These are phyloP conservation scores for Oryza coarctata DNA, from an alignment of 176 grass and related monocot species.

Conservation along the genomic window DNA sequence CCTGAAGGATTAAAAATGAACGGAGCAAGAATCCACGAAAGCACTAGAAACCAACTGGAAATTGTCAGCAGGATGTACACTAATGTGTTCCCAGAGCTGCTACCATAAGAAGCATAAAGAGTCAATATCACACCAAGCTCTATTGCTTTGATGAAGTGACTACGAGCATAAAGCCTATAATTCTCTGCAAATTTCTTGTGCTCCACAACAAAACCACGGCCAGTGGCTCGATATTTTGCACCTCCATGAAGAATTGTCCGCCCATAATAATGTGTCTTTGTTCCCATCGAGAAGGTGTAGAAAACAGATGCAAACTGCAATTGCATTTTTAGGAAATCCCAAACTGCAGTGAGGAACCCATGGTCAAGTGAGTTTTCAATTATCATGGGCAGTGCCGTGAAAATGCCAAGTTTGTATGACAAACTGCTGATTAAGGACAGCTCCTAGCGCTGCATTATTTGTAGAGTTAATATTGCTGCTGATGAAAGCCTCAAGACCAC, in stretches of 20 bases:
- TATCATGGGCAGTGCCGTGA: constrained; percentile 95
- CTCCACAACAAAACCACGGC: constrained; percentile 92
- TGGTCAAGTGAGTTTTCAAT: constrained; percentile 93
- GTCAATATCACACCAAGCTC: constrained; percentile 84
- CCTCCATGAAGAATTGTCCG: constrained; percentile 93
- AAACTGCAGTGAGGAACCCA: constrained; percentile 80
- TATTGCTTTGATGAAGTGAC: constrained; percentile 94
- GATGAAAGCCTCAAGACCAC: constrained; percentile 78
- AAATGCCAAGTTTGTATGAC: constrained; percentile 90
- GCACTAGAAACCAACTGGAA: constrained; percentile 93
- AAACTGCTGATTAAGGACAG: constrained; percentile 94
- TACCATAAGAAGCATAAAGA: constrained; percentile 75
- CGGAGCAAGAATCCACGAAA: constrained; percentile 87
- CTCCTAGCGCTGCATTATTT: constrained; percentile 76
- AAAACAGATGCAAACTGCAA: constrained; percentile 90
- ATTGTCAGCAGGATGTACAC: constrained; percentile 84
- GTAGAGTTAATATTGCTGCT: constrained; percentile 55
- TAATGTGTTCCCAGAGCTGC: constrained; percentile 59
- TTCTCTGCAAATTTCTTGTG: constrained; percentile 96
- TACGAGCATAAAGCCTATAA: constrained; percentile 84
- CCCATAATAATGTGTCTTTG: constrained; percentile 93
- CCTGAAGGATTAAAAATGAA: constrained; percentile 93
- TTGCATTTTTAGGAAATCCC: constrained; percentile 99
- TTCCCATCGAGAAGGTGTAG: constrained; percentile 97
- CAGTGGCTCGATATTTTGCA: constrained; percentile 93